These are phyloP conservation scores for Cytospora leucostoma DNA, from an alignment of 2,329 filamentous ascomycete species.

Conservation along the genomic window DNA sequence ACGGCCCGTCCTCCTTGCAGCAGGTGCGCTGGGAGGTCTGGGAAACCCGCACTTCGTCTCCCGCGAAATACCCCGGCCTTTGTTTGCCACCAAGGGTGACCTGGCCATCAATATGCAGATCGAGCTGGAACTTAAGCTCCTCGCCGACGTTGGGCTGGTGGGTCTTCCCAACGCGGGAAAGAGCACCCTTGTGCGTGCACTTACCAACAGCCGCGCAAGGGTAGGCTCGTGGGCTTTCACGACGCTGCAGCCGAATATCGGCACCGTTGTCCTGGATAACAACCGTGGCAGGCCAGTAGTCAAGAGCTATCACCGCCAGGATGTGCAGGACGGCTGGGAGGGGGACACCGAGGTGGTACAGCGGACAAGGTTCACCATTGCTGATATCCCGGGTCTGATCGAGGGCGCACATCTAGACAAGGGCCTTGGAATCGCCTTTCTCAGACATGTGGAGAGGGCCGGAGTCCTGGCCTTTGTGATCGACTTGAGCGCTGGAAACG, in stretches of 20 bases:
- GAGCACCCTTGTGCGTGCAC: slow-evolving; percentile 82
- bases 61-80: slow-evolving; percentile 71
- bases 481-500: slow-evolving; percentile 78
- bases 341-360: slow-evolving; percentile 50
- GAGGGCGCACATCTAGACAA: slow-evolving; percentile 90
- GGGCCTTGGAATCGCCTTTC: slow-evolving; percentile 86
- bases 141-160: slow-evolving; percentile 92
- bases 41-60: slow-evolving; percentile 93
- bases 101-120: slow-evolving; percentile 75
- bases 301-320: slow-evolving; percentile 38
- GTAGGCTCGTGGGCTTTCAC: slow-evolving; percentile 97
- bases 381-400: slow-evolving; percentile 93
- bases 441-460: slow-evolving; percentile 92
- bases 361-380: slow-evolving; percentile 84
- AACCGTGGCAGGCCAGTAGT: slow-evolving; percentile 72
- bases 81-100: slow-evolving; percentile 88
- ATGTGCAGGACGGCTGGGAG: slow-evolving; percentile 41
- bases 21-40: slow-evolving; percentile 84
- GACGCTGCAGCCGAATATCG: slow-evolving; percentile 91
- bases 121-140: slow-evolving; percentile 88
- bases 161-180: slow-evolving; percentile 96
- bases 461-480: slow-evolving; percentile 92
- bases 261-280: slow-evolving; percentile 90
- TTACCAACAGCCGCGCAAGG: slow-evolving; percentile 85
- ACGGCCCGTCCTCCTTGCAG: slow-evolving; percentile 79